Base-by-base conservation (phyloP, 1,284 basidiomycete genomes). In the Cystobasidium pallidum region DNA sequence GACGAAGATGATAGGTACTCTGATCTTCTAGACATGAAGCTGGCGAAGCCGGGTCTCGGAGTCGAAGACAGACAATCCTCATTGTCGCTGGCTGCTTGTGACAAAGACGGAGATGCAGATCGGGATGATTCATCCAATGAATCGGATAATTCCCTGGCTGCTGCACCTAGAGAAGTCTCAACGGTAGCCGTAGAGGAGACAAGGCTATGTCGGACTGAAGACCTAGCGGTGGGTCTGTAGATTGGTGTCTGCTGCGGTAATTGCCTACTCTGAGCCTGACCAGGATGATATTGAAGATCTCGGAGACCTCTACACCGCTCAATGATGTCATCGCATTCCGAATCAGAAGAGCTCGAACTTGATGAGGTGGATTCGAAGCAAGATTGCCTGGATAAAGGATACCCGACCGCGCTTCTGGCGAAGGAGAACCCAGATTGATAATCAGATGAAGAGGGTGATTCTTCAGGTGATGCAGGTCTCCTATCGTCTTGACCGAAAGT, bases 121-220 rank as follows among this genome's bases (percentile, higher is more conserved):
- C 62, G 30, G n/a, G 62, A 64, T 24, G 62, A 64, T 36, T 64
- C 62, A 52, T 64, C 62, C 8, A 64, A 15, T 15, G 62, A 64
- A 51, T 64, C 62, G 17, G 62, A 64, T 8, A 66, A 28, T 45
- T 66, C 64, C 7, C 51, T 10, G 2, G 64, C 64, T 41, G 64
- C 64, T 34, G 24, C 51, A 13, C 64, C 64, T 43, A 66, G 21
- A n/a, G 64, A 66, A 11, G 64, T 55, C 30, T 66, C 64, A 8
- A 52, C 64, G 11, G 64, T 66, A 3, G 64, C 64, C 36, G 36
- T 55, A 15, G 64, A 52, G 8, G 43, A 51, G 13, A 49, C 47
- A 0, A 49, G 43, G 24, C 26, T 26, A 36, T 47, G 43, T 30
- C 47, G 45, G 1, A 64, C n/a, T 6, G 62, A 19, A 17, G 62